phyloP scores from a whole-genome alignment of 2,329 filamentous ascomycete species.

The Emmonsia crescens region DNA sequence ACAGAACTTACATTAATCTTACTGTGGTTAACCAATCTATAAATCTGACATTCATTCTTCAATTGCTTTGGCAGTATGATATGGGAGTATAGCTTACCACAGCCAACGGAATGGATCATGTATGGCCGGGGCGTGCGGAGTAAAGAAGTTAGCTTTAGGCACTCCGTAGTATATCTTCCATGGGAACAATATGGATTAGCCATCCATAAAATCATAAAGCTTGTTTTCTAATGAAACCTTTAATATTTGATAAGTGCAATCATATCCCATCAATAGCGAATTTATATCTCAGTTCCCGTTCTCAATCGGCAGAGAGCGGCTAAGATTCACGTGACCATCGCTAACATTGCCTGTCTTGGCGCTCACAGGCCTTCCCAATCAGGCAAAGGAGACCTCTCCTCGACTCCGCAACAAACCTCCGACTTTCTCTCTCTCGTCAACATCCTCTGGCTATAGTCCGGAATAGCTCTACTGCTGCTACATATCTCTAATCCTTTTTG shows the following conservation, averaged over 20 bases:
- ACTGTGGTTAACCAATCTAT: conserved; percentile 53
- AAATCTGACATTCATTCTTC: conserved; percentile 38
- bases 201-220: neutral
- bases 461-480: neutral
- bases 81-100: no score
- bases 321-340: conserved; percentile 12
- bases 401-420: neutral
- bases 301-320: no score
- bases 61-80: neutral
- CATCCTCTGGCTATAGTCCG: neutral
- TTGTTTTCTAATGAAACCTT: neutral
- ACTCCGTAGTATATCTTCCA: neutral
- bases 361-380: conserved; percentile 5
- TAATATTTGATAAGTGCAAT: neutral
- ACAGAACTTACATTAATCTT: conserved; percentile 46
- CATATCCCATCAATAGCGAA: no score
- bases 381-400: conserved; percentile 10
- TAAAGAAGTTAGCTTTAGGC: neutral
- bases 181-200: neutral
- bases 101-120: no score
- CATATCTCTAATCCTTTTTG: neutral
- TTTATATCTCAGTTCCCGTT: no score
- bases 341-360: conserved; percentile 2
- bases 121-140: no score
- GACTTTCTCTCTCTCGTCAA: neutral